Conservation (phyloP, 768 basidiomycete genomes). For the Tephrocybe sp. region DNA sequence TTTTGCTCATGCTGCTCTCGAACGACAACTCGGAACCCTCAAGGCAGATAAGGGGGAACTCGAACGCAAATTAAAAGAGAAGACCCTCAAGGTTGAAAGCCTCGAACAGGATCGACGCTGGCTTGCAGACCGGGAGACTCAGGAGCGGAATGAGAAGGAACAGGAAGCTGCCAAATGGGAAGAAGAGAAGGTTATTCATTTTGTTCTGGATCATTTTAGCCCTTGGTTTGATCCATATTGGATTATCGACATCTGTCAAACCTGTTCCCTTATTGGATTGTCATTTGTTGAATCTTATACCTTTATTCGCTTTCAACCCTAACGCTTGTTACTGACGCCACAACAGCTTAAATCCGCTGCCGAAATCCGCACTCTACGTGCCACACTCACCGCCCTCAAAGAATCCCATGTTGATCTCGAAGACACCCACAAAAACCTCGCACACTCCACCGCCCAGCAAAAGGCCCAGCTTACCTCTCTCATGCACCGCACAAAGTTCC, state of each 20-base stretch:
- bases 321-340: neutral
- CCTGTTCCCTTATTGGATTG: too few species aligned
- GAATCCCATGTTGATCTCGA: conserved; percentile 63
- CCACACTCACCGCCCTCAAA: conserved; percentile 44
- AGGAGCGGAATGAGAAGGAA: conserved; percentile 70
- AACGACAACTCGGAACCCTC: conserved; percentile 63
- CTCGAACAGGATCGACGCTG: conserved; percentile 71
- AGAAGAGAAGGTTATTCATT: conserved; percentile 57
- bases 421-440: conserved; percentile 51
- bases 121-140: conserved; percentile 66
- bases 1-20: conserved; percentile 61
- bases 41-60: conserved; percentile 64
- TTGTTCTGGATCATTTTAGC: neutral
- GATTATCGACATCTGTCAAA: too few species aligned
- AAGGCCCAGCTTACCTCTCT: conserved; percentile 51
- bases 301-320: neutral
- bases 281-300: neutral
- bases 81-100: conserved; percentile 58
- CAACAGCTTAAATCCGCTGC: conserved; percentile 47
- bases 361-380: conserved; percentile 54
- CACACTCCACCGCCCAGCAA: conserved; percentile 51
- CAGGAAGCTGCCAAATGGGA: conserved; percentile 46
- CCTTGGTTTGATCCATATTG: too few species aligned
- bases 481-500: conserved; percentile 40
- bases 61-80: conserved; percentile 68